phyloP scores from a whole-genome alignment of 805 yeast species.

The Grigorovia yakushimaensis region DNA sequence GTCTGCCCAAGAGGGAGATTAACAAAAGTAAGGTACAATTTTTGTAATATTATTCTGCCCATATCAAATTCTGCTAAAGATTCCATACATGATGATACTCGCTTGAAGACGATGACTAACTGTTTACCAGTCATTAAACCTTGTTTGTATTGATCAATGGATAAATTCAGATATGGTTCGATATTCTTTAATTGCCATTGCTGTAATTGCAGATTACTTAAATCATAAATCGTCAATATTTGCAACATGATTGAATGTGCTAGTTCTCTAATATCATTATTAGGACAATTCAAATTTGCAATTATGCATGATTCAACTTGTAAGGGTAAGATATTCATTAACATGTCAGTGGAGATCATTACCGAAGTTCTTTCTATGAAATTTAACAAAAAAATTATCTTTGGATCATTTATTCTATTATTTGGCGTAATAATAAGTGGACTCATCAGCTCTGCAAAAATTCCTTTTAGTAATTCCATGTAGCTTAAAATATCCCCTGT shows the following conservation, averaged over 20 bases:
- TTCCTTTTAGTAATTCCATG: background rate
- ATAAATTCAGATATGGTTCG: conserved; percentile 8
- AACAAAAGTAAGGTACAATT: conserved; percentile 9
- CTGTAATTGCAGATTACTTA: background rate
- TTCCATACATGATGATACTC: conserved; percentile 10
- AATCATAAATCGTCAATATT: conserved; percentile 2
- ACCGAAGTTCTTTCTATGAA: conserved; percentile 16
- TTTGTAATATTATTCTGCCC: conserved; percentile 14
- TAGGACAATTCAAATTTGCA: conserved; percentile 5
- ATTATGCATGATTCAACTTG: background rate
- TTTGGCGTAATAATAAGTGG: background rate
- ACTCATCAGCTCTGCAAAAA: background rate
- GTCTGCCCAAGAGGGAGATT: conserved; percentile 3
- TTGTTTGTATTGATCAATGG: conserved; percentile 11
- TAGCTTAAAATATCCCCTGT: background rate
- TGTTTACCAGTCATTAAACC: conserved; percentile 14
- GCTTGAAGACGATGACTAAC: conserved; percentile 11
- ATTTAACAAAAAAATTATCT: conserved; percentile 16
- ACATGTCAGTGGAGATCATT: background rate
- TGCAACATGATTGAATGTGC: conserved; percentile 17
- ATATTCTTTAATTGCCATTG: conserved; percentile 7
- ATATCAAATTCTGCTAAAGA: conserved; percentile 2
- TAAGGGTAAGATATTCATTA: background rate
- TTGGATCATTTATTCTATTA: conserved; percentile 16
- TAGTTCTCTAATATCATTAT: conserved; percentile 15